Evolutionary conservation across 495 filamentous ascomycete genomes (phyloP).

Genomic region (Recurvomyces mirabilis): DNA sequence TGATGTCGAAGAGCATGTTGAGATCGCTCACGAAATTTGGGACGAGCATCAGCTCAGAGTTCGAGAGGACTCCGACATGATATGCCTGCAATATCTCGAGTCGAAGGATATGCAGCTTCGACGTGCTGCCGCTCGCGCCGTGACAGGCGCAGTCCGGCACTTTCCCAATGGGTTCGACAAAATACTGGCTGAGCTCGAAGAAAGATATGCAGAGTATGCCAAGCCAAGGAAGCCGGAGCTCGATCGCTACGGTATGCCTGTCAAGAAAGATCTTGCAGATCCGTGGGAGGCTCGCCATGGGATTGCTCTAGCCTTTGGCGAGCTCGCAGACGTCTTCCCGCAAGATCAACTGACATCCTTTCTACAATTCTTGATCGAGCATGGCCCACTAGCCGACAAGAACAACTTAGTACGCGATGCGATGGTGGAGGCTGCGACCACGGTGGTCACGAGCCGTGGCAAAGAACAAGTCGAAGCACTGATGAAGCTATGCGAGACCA

Average conservation of each 20-base stretch:
- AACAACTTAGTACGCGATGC: conserved; percentile 65
- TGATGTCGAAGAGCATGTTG: conserved; percentile 74
- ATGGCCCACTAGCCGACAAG: conserved; percentile 70
- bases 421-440: conserved; percentile 87
- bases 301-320: conserved; percentile 73
- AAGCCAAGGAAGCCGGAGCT: conserved; percentile 71
- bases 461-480: conserved; percentile 72
- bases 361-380: conserved; percentile 71
- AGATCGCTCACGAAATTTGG: conserved; percentile 80
- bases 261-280: conserved; percentile 70
- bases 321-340: conserved; percentile 58
- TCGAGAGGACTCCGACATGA: conserved; percentile 48
- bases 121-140: conserved; percentile 66
- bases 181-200: conserved; percentile 50
- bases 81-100: conserved; percentile 67
- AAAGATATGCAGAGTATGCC: conserved; percentile 61
- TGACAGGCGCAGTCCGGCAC: conserved; percentile 58
- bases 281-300: conserved; percentile 86
- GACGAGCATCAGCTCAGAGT: conserved; percentile 77
- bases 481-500: conserved; percentile 81
- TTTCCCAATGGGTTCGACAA: conserved; percentile 45
- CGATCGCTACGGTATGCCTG: conserved; percentile 87
- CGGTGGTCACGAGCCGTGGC: conserved; percentile 67
- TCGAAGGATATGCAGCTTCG: conserved; percentile 68
- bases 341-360: conserved; percentile 60